Conservation (phyloP, 2,329 filamentous ascomycete genomes). For the Daldinia eschscholtzii region DNA sequence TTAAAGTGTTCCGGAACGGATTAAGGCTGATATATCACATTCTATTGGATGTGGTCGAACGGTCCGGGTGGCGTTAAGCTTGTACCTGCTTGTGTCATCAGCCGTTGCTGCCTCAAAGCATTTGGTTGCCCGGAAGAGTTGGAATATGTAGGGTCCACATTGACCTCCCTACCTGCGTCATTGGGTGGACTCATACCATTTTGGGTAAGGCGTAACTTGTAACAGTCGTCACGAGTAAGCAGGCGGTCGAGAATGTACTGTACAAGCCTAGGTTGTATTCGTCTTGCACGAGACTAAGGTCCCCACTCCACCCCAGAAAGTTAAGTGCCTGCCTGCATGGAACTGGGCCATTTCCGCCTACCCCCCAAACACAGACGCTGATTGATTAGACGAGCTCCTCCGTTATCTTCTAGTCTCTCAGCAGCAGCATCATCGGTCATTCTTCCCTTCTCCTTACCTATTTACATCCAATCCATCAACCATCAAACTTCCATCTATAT, state of each 20-base stretch:
- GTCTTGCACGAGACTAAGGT: slow-evolving; percentile 38
- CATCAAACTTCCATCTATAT: slow-evolving; percentile 28
- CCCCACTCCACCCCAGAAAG: slow-evolving; percentile 34
- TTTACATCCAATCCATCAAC: slow-evolving; percentile 24
- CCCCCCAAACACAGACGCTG: slow-evolving; percentile 23
- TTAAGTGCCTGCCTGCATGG: slow-evolving; percentile 31
- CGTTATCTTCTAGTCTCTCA: slow-evolving; percentile 40
- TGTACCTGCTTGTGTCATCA: slow-evolving; percentile 44
- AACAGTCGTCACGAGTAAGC: slow-evolving; percentile 27
- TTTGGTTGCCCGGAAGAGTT: slow-evolving; percentile 32
- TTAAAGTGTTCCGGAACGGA: slow-evolving; percentile 30
- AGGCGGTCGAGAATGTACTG: slow-evolving; percentile 26
- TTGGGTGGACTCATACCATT: slow-evolving; percentile 16
- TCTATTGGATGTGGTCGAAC: slow-evolving; percentile 27
- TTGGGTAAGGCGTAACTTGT: slow-evolving; percentile 27
- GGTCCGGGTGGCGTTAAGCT: slow-evolving; percentile 28
- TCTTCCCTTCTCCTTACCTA: slow-evolving; percentile 29
- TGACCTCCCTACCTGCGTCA: slow-evolving; percentile 21
- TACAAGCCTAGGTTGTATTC: slow-evolving; percentile 13
- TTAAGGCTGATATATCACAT: slow-evolving; percentile 18
- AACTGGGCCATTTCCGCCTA: slow-evolving; percentile 18
- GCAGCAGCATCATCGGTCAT: slow-evolving; percentile 41
- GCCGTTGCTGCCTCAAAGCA: slow-evolving; percentile 40
- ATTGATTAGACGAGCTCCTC: slow-evolving; percentile 33
- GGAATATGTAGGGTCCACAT: slow-evolving; percentile 32